Base-by-base conservation (phyloP, 768 basidiomycete genomes). In the Amanita jacksonii region DNA sequence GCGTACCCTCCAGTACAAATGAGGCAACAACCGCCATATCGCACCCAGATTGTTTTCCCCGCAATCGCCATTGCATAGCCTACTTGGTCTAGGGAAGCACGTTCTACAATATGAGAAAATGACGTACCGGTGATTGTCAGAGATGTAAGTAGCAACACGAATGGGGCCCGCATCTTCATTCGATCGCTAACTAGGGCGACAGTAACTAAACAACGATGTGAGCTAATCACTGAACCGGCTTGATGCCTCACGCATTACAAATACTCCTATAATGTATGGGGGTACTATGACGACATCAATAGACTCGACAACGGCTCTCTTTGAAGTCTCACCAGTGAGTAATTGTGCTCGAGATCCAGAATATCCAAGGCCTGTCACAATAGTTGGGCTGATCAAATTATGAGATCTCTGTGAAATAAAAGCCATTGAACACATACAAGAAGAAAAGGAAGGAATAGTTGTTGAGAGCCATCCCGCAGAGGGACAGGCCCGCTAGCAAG, bases 391-490 rank as follows among this genome's bases (percentile, higher is more conserved):
- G 41, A 12, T 15, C 38, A 41, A 16, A 30, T 9, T 24, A 38
- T 10, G 8, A 16, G 49, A 23, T 31, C 20, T 42, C 10, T 28
- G 15, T 3, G n/a, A 25, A 31, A 25, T 28, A 28, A 12, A 12
- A 12, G 23, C 13, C 43, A 16, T 0, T 6, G 63, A 74, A 52
- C 47, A 77, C 27, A 12, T 28, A 28, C 77, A 78, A 54, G 58
- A 88, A 88, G 25, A 85, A 56, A 6, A 76, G 76, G 51, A 74
- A 79, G 4, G 77, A 77, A 62, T 84, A 85, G 18, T 85, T 62
- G 38, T 77, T 73, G 56, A 83, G 76, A 23, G 82, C 70, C 28
- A 80, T 66, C 0, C 81, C 80, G 46, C 79, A 70, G 54, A 85
- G 79, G 2, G 74, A 70, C 9, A 77, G 27, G 0, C 71, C 76